phyloP scores from a whole-genome alignment of 192 early-diverging fungal genomes.

The Linnemannia hyalina region DNA sequence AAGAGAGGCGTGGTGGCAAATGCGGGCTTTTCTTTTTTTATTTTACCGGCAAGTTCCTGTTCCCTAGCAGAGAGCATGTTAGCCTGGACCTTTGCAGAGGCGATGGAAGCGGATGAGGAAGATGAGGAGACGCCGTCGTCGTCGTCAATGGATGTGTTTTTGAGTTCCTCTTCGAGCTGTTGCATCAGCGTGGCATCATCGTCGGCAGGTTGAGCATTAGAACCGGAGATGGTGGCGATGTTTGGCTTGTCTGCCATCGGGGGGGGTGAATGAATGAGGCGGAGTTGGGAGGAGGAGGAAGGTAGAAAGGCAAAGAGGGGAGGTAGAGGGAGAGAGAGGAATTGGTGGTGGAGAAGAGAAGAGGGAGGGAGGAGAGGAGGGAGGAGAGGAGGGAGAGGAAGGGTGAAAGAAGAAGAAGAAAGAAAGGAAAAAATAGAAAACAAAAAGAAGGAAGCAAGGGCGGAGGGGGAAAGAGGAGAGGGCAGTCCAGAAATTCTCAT shows the following conservation, averaged over 20 bases:
- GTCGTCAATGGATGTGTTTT: constrained; percentile 37
- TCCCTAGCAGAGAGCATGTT: constrained; percentile 48
- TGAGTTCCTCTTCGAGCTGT: constrained; percentile 36
- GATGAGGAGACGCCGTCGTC: constrained; percentile 14
- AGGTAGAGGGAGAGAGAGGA: neutral
- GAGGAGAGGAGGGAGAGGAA: neutral
- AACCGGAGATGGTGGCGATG: neutral
- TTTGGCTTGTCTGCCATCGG: neutral
- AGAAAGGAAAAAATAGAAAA: neutral
- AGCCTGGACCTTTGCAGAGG: constrained; percentile 23
- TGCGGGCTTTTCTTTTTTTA: neutral
- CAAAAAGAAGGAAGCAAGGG: neutral
- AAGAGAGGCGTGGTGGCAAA: neutral
- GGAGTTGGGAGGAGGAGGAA: neutral
- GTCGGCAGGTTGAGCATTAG: neutral
- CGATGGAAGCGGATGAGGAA: neutral
- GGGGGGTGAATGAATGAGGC: neutral
- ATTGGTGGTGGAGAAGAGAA: neutral
- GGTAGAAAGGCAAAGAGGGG: neutral
- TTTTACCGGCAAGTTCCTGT: constrained; percentile 52
- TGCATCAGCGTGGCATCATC: constrained; percentile 32
- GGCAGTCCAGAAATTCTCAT: no score
- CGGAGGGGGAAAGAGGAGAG: neutral
- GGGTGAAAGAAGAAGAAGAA: neutral
- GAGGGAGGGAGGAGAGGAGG: neutral